These are phyloP conservation scores for Ophiognomonia clavigignenti-juglandacearum DNA, from an alignment of 2,329 filamentous ascomycete genomes.

Conservation along the genomic window DNA sequence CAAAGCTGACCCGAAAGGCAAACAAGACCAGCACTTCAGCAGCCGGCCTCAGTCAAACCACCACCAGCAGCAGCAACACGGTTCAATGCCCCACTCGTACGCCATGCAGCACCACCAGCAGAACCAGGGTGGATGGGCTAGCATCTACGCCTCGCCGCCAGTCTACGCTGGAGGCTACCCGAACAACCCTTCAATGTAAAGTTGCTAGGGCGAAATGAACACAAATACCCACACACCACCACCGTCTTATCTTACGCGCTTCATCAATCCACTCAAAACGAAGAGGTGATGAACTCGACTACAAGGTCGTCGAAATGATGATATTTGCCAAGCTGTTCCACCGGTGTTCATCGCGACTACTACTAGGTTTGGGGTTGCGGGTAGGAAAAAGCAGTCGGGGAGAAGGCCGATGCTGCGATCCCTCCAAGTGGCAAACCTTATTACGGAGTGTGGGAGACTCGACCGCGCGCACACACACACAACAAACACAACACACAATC, in stretches of 20 bases:
- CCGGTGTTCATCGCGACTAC: too few relatives aligned
- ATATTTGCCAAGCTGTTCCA: too few relatives aligned
- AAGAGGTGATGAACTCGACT: too few relatives aligned
- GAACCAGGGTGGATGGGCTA: conserved; percentile 20
- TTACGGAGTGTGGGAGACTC: conserved; percentile 1
- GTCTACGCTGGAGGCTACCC: conserved; percentile 26
- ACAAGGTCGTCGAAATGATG: too few relatives aligned
- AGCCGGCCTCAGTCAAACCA: conserved; percentile 21
- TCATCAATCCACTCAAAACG: not conserved
- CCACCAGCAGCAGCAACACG: conserved; percentile 20
- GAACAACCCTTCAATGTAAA: conserved; percentile 21
- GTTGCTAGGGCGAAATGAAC: not conserved
- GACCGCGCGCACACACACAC: not conserved
- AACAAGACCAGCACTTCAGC: conserved; percentile 28
- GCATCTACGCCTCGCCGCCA: conserved; percentile 23
- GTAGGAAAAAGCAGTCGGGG: not conserved
- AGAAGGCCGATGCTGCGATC: conserved; percentile 3
- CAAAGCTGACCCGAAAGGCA: conserved; percentile 15
- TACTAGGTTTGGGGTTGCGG: not conserved
- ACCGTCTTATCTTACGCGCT: not conserved
- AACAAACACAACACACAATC: not conserved
- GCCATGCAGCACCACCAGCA: conserved; percentile 27
- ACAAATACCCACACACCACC: not conserved
- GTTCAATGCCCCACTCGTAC: conserved; percentile 28
- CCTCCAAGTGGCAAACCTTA: conserved; percentile 9